Percentiles rank a stretch among this genome's conserved stretches.
Conservation (phyloP, 495 filamentous ascomycete genomes). For the Schizothecium vesticola region DNA sequence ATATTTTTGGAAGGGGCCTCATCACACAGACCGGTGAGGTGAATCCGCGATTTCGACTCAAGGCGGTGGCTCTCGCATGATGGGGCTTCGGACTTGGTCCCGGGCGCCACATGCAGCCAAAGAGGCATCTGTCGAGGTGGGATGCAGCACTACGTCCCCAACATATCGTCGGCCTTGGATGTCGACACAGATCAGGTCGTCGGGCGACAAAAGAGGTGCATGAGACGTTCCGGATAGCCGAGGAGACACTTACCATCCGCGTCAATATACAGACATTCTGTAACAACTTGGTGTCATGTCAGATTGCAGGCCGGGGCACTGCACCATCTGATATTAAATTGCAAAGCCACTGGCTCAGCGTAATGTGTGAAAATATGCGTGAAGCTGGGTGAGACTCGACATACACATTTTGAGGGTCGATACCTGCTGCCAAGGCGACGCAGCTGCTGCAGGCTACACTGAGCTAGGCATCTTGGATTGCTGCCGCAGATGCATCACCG, state of each 20-base stretch:
- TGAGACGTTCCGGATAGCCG: background rate
- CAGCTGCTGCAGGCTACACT: background rate
- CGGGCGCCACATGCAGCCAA: background rate
- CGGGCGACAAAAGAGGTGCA: background rate
- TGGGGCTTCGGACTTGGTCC: background rate
- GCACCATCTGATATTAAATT: background rate
- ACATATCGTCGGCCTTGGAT: background rate
- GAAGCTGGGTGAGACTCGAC: background rate
- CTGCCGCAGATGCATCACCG: background rate
- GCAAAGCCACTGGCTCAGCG: background rate
- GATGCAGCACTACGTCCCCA: background rate
- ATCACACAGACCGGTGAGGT: background rate
- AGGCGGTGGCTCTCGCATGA: background rate
- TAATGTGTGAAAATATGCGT: background rate
- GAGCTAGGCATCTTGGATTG: background rate
- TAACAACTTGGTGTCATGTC: background rate
- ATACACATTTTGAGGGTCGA: background rate
- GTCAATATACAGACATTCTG: background rate
- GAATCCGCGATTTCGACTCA: background rate
- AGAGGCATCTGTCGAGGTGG: background rate
- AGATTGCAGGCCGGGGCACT: background rate
- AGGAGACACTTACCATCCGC: background rate
- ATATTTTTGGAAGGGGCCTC: background rate
- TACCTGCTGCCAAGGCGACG: background rate
- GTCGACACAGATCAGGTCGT: background rate